These are phyloP conservation scores for Eimeria sp. DNA, from an alignment of 169 alveolate species.

Conservation along the genomic window DNA sequence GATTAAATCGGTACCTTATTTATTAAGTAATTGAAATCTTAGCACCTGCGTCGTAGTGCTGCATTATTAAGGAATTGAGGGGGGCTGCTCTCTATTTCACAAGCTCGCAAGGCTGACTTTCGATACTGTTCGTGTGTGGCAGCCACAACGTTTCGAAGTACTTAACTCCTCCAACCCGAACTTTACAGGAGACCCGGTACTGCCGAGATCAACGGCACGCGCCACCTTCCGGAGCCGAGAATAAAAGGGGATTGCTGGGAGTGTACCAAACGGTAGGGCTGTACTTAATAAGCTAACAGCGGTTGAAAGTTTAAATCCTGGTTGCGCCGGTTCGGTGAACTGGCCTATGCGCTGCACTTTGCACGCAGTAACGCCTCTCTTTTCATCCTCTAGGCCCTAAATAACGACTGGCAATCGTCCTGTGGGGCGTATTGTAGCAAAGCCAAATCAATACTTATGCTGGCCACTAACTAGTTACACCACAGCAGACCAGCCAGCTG, in stretches of 20 bases:
- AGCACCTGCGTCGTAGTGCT: background rate
- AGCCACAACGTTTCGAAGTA: background rate
- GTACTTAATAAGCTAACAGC: background rate
- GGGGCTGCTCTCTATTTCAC: background rate
- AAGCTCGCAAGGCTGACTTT: background rate
- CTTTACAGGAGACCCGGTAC: background rate
- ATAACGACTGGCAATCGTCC: background rate
- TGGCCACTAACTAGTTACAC: background rate
- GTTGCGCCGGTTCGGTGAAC: conserved; percentile 1
- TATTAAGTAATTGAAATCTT: background rate
- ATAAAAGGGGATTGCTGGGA: background rate
- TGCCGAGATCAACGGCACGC: background rate
- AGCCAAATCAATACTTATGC: background rate
- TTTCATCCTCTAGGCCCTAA: background rate
- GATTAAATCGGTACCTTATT: background rate
- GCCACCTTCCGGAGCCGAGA: background rate
- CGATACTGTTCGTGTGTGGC: background rate
- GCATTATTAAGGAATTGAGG: background rate
- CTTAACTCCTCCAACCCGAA: background rate
- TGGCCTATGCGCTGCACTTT: conserved; percentile 20
- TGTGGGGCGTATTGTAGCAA: background rate
- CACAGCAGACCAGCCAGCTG: background rate
- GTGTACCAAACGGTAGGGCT: background rate
- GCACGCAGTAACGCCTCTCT: background rate
- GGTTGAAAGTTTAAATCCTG: background rate